Conservation (phyloP, 768 basidiomycete species). For the Mycena olivaceomarginata region DNA sequence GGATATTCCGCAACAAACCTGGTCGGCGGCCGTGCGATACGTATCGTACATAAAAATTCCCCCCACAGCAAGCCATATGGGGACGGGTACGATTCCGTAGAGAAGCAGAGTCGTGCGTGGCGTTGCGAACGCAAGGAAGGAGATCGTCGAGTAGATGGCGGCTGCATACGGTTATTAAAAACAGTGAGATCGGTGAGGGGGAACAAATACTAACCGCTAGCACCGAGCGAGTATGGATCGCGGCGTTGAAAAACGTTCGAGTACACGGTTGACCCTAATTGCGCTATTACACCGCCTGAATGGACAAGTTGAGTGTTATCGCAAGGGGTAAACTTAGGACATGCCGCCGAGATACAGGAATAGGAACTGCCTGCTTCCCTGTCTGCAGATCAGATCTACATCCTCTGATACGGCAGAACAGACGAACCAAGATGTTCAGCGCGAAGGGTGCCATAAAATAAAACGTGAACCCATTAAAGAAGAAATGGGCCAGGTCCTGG, state of each 20-base stretch:
- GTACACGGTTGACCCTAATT: constrained; percentile 71
- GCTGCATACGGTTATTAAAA: constrained; percentile 60
- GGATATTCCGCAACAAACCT: constrained; percentile 52
- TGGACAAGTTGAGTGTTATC: too few relatives aligned
- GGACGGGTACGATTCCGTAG: constrained; percentile 77
- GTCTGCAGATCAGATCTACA: neutral
- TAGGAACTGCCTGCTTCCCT: constrained; percentile 79
- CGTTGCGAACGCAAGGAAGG: constrained; percentile 82
- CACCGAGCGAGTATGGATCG: constrained; percentile 73
- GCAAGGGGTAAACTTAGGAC: constrained; percentile 41
- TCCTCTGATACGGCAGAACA: neutral
- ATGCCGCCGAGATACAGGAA: constrained; percentile 84
- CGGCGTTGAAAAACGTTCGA: constrained; percentile 59
- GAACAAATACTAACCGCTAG: constrained; percentile 75
- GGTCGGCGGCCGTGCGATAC: constrained; percentile 64
- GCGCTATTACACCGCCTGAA: constrained; percentile 49
- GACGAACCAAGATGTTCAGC: constrained; percentile 67
- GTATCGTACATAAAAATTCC: constrained; percentile 81
- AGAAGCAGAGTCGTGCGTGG: constrained; percentile 78
- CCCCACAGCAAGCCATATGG: constrained; percentile 84
- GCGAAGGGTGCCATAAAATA: constrained; percentile 85
- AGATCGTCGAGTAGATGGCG: constrained; percentile 82
- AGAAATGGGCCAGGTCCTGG: constrained; percentile 70
- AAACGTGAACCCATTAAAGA: constrained; percentile 88
- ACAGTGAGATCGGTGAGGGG: constrained; percentile 21